Evolutionary conservation across 768 basidiomycete genomes (phyloP).

Genomic region (Mycena polygramma): DNA sequence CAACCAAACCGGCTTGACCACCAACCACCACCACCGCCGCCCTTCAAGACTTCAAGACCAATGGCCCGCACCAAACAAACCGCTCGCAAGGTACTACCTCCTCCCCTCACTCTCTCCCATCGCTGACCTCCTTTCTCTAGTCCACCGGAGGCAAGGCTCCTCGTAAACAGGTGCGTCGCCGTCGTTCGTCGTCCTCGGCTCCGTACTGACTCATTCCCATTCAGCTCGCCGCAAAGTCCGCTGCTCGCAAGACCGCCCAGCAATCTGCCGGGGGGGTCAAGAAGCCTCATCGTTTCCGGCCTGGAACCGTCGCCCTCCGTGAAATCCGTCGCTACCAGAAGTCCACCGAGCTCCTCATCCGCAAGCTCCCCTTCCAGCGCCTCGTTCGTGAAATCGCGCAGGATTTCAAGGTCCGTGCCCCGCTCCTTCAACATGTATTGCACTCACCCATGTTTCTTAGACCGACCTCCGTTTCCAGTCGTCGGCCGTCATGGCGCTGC

Average conservation of each 20-base stretch:
- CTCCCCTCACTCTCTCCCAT: not conserved
- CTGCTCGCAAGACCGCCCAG: conserved; percentile 39
- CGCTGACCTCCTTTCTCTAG: conserved; percentile 5
- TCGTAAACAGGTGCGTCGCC: conserved; percentile 50
- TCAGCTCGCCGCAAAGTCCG: conserved; percentile 36
- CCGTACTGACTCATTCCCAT: conserved; percentile 1
- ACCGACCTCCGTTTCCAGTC: conserved; percentile 81
- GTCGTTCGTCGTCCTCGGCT: conserved; percentile 5
- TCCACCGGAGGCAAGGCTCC: conserved; percentile 52
- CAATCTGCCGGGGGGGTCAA: conserved; percentile 63
- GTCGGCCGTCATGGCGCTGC: conserved; percentile 82
- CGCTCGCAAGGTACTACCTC: conserved; percentile 34
- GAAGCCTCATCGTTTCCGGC: conserved; percentile 40
- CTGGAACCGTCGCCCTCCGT: conserved; percentile 40
- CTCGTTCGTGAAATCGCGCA: conserved; percentile 72
- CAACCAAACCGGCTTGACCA: not conserved
- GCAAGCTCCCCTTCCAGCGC: conserved; percentile 46
- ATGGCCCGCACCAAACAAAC: conserved; percentile 42
- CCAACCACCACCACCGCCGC: conserved; percentile 20
- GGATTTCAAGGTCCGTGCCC: conserved; percentile 64
- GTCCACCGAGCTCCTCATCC: conserved; percentile 39
- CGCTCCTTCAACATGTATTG: not conserved
- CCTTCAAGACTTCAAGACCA: conserved; percentile 19
- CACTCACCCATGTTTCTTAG: conserved; percentile 36
- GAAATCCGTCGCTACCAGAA: conserved; percentile 40